Base-by-base conservation (phyloP, 2,329 filamentous ascomycete genomes). In the Sarocladium oryzae region DNA sequence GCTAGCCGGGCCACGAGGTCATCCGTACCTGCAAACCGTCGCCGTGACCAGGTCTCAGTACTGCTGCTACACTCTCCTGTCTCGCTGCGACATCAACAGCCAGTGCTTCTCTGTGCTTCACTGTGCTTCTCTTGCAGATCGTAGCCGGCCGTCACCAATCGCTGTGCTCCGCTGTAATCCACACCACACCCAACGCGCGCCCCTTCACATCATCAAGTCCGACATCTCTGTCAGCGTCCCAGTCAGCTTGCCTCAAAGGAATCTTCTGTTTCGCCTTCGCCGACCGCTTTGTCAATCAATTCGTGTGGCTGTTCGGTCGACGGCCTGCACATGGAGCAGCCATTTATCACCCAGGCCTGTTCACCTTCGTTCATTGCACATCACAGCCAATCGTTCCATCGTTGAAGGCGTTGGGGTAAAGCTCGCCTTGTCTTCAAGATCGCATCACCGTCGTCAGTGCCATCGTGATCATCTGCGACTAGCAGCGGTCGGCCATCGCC, bases 191-290 rank as follows among this genome's bases (percentile, higher is more conserved):
- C n/a, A n/a, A n/a, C n/a, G n/a, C n/a, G n/a, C n/a, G n/a, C n/a
- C n/a, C n/a, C n/a, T n/a, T n/a, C n/a, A 20, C 24, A 13, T 33
- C 28, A 11, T 18, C 26, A 21, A 28, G 21, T 43, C 23, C 23
- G 21, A 28, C 11, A 23, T 45, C 43, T 48, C 24, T 30, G 43
- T 48, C 43, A 48, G 43, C 43, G 43, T 48, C 26, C 28, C 43
- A 48, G 40, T 45, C 40, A 45, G 40, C 40, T 45, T 30, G 40
- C n/a, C 13, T 10, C 7, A 30, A 30, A 48, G 43, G 43, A 18
- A 33, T 16, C 24, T 33, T 20, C 43, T 33, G 43, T 48, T 48
- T 48, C 43, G 43, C 43, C 28, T 30, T 20, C 43, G 24, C 43
- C 43, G 43, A 33, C 26, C 15, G 43, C 24, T 48, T 48, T 33